A percentile compares a stretch with the other conserved stretches of the same genome.
Evolutionary conservation across 176 grass and related monocot species (phyloP).

Genomic region (Triticum timopheevii): DNA sequence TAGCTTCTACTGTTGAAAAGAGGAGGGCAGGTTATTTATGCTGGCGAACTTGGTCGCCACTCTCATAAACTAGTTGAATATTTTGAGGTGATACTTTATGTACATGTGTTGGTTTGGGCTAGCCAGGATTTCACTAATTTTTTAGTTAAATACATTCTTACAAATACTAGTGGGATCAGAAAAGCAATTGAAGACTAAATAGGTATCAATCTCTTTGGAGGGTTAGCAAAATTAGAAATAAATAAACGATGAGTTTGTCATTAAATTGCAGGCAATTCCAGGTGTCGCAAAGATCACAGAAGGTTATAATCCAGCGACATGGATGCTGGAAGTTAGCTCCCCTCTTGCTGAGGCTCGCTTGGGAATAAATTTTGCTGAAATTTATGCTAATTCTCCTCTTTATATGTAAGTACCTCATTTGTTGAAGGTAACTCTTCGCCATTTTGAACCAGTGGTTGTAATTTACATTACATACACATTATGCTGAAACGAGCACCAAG

Average conservation of each 20-base stretch:
- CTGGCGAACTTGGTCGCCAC: conserved; percentile 63
- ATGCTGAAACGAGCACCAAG: background rate
- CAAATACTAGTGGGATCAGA: background rate
- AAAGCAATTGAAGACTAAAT: background rate
- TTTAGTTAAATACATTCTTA: background rate
- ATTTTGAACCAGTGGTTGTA: background rate
- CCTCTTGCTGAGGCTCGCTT: conserved; percentile 50
- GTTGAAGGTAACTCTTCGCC: background rate
- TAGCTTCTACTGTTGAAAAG: conserved; percentile 86
- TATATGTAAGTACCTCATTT: conserved; percentile 46
- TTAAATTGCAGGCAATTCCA: conserved; percentile 62
- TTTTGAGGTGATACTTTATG: conserved; percentile 55
- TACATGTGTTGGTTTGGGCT: background rate
- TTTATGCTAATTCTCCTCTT: conserved; percentile 65
- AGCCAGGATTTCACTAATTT: background rate
- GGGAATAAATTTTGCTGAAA: conserved; percentile 67
- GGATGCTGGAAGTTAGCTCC: conserved; percentile 78
- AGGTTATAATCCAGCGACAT: conserved; percentile 86
- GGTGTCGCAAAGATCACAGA: conserved; percentile 66
- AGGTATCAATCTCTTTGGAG: background rate
- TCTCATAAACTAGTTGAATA: conserved; percentile 81
- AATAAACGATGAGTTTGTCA: background rate
- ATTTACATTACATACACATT: background rate
- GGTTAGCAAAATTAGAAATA: background rate
- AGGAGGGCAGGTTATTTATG: conserved; percentile 81